Evolutionary conservation across 2,329 filamentous ascomycete species (phyloP).

Genomic region (Neofusicoccum kwambonambiense): DNA sequence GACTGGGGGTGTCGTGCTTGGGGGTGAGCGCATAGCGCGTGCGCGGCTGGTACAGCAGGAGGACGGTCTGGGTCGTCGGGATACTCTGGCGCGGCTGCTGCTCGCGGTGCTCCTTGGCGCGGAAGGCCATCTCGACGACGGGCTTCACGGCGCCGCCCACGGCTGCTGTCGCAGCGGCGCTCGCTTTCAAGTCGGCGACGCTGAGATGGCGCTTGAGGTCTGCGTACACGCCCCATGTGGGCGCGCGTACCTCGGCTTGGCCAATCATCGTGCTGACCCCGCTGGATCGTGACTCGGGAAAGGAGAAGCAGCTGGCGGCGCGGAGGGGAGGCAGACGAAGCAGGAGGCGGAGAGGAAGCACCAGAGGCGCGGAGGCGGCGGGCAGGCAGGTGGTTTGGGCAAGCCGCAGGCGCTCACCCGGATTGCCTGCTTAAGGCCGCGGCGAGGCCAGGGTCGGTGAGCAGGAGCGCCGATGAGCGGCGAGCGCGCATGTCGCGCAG

Average conservation of each 20-base stretch:
- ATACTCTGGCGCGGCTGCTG: background rate
- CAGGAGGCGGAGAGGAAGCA: too few species aligned
- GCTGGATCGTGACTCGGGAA: background rate
- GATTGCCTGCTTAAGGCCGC: background rate
- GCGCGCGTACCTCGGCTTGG: constrained; percentile 10
- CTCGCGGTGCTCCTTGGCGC: background rate
- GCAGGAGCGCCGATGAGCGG: background rate
- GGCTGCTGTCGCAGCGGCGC: background rate
- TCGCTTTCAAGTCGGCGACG: constrained; percentile 4
- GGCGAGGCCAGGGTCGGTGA: background rate
- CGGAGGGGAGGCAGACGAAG: too few species aligned
- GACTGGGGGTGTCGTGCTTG: background rate
- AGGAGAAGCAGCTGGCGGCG: too few species aligned
- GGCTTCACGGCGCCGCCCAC: background rate
- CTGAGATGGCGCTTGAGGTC: constrained; percentile 13
- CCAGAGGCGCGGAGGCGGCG: too few species aligned
- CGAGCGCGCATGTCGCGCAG: background rate
- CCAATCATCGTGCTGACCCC: background rate
- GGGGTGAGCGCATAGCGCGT: constrained; percentile 8
- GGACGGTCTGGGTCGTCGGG: constrained; percentile 11
- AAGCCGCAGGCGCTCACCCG: background rate
- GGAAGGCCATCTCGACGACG: too few species aligned
- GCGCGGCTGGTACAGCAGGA: constrained; percentile 10
- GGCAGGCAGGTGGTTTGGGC: background rate
- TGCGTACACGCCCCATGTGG: background rate